These are phyloP conservation scores for Cicer bijugum DNA, from an alignment of 306 rosid species.

Conservation along the genomic window DNA sequence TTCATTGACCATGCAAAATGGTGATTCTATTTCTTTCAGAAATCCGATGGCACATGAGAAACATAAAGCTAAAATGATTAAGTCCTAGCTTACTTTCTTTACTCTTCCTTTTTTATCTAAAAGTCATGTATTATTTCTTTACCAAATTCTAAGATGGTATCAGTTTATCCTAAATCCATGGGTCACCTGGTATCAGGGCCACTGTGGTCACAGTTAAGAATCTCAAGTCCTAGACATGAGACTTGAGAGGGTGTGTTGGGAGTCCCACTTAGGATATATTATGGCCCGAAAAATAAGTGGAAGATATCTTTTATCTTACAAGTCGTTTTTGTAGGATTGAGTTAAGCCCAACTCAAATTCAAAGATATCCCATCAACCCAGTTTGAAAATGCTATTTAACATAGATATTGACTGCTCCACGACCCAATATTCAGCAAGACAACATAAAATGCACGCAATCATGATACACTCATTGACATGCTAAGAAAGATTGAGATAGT, in stretches of 20 bases:
- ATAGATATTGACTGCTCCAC: slow-evolving; percentile 3
- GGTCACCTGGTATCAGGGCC: no score
- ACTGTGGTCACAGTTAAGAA: no score
- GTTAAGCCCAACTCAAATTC: background rate
- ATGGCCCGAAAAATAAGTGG: background rate
- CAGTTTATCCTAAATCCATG: no score
- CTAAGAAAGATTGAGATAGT: slow-evolving; percentile 30
- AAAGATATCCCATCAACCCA: slow-evolving; percentile 36
- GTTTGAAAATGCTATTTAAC: slow-evolving; percentile 13
- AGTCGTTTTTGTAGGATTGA: background rate
- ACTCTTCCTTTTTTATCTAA: slow-evolving; percentile 3
- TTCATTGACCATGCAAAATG: background rate
- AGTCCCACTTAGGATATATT: background rate
- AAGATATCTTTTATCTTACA: background rate
- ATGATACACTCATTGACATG: slow-evolving; percentile 30
- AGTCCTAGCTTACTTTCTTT: background rate
- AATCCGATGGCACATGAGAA: background rate
- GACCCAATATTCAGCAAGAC: background rate
- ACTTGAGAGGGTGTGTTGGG: background rate
- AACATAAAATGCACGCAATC: slow-evolving; percentile 17
- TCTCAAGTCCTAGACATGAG: no score
- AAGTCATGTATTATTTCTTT: background rate
- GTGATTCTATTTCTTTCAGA: background rate
- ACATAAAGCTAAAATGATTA: background rate
- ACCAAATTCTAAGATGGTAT: no score